Evolutionary conservation across 2,329 filamentous ascomycete species (phyloP).

Genomic region (Hirsutella minnesotensis): DNA sequence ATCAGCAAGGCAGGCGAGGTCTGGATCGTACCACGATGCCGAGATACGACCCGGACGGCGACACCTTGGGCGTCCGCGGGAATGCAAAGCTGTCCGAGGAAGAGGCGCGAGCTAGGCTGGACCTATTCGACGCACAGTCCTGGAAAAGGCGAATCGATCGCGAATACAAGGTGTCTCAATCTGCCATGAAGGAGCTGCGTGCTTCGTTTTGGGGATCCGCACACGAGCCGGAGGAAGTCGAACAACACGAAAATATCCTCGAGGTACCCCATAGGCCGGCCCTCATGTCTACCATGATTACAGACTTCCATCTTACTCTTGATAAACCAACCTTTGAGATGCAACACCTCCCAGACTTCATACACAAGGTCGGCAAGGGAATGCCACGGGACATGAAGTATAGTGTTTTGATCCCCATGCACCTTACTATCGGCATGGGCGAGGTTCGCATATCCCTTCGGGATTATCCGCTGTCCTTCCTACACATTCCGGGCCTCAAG

Average conservation of each 20-base stretch:
- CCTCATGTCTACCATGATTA: slow-evolving; percentile 68
- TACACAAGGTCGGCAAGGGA: slow-evolving; percentile 88
- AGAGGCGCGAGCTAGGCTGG: slow-evolving; percentile 64
- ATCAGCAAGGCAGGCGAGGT: slow-evolving; percentile 16
- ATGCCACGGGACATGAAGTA: slow-evolving; percentile 91
- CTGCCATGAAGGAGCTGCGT: slow-evolving; percentile 68
- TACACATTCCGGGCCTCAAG: slow-evolving; percentile 80
- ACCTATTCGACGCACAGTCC: slow-evolving; percentile 73
- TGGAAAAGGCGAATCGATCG: slow-evolving; percentile 89
- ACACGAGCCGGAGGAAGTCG: slow-evolving; percentile 66
- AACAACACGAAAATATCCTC: slow-evolving; percentile 75
- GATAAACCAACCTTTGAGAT: slow-evolving; percentile 91
- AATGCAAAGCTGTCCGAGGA: slow-evolving; percentile 60
- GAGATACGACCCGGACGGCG: slow-evolving; percentile 71
- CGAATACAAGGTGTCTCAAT: slow-evolving; percentile 55
- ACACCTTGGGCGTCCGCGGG: slow-evolving; percentile 52
- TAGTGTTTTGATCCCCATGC: slow-evolving; percentile 79
- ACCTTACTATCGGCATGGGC: slow-evolving; percentile 77
- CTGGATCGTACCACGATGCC: slow-evolving; percentile 30
- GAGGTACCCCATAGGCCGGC: slow-evolving; percentile 76
- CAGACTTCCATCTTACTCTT: slow-evolving; percentile 71
- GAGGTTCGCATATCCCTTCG: slow-evolving; percentile 78
- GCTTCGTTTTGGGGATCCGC: slow-evolving; percentile 73
- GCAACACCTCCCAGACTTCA: slow-evolving; percentile 67
- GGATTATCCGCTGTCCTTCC: slow-evolving; percentile 84